phyloP scores from a whole-genome alignment of 1,284 basidiomycete species.

The Xerocomus nothofagi region DNA sequence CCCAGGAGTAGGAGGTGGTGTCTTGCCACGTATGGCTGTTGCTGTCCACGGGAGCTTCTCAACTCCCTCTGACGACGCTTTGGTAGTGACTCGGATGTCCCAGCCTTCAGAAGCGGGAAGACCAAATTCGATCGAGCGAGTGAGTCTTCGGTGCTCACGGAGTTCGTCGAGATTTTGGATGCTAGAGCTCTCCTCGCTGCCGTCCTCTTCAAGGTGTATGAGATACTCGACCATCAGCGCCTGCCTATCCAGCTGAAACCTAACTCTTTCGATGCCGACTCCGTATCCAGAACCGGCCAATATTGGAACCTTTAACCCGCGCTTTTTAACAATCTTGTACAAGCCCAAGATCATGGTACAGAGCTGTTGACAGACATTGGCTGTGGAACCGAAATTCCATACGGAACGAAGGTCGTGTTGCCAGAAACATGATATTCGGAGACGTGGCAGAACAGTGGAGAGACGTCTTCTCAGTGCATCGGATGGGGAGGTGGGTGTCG shows the following conservation, averaged over 20 bases:
- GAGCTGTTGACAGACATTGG: conserved; percentile 67
- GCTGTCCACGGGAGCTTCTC: conserved; percentile 77
- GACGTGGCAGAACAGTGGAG: conserved; percentile 34
- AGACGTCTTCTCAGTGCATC: conserved; percentile 39
- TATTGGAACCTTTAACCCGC: conserved; percentile 73
- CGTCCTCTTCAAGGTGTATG: conserved; percentile 70
- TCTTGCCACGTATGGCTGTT: conserved; percentile 56
- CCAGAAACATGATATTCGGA: conserved; percentile 92
- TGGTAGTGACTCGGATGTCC: conserved; percentile 81
- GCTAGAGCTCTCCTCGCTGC: conserved; percentile 34
- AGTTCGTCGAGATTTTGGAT: conserved; percentile 56
- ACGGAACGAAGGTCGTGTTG: conserved; percentile 91
- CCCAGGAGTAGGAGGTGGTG: conserved; percentile 37
- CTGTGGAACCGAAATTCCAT: conserved; percentile 74
- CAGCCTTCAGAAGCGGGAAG: conserved; percentile 83
- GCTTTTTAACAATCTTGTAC: conserved; percentile 73
- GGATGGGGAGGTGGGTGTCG: conserved; percentile 32
- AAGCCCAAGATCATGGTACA: conserved; percentile 81
- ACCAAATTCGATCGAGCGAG: conserved; percentile 77
- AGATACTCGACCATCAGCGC: conserved; percentile 85
- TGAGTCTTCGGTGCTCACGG: conserved; percentile 65
- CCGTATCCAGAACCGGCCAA: conserved; percentile 81
- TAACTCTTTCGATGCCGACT: conserved; percentile 73
- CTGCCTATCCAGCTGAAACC: conserved; percentile 80
- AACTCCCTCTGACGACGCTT: conserved; percentile 68